Conservation (phyloP, 164 flowering plant species). For the Santalum album region DNA sequence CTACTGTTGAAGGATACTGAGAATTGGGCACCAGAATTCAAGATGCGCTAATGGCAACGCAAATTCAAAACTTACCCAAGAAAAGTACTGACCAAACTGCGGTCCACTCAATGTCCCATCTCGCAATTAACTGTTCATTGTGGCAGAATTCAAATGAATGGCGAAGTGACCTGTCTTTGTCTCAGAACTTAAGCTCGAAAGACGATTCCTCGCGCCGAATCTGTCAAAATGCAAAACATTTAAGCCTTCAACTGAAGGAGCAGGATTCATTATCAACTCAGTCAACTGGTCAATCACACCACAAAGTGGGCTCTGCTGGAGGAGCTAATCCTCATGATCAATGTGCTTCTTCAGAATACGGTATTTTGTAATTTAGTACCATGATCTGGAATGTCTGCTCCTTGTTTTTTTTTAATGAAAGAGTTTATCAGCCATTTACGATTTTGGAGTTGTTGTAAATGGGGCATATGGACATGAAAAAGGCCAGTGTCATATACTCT, state of each 20-base stretch:
- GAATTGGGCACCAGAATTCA: too few relatives aligned
- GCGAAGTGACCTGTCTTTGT: constrained; percentile 20
- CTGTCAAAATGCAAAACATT: constrained; percentile 23
- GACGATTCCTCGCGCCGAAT: constrained; percentile 30
- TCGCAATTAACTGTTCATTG: constrained; percentile 22
- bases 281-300: constrained; percentile 44
- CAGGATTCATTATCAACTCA: constrained; percentile 50
- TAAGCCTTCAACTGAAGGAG: constrained; percentile 35
- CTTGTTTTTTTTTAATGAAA: too few relatives aligned
- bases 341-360: constrained; percentile 46
- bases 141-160: constrained; percentile 35
- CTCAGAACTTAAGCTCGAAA: constrained; percentile 28
- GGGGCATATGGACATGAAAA: too few relatives aligned
- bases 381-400: too few relatives aligned
- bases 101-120: constrained; percentile 20
- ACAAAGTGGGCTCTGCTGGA: constrained; percentile 18
- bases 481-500: too few relatives aligned
- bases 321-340: constrained; percentile 33
- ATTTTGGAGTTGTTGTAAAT: too few relatives aligned
- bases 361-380: constrained; percentile 29
- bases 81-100: constrained; percentile 21
- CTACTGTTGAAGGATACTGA: too few relatives aligned
- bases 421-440: too few relatives aligned
- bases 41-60: constrained; percentile 9
- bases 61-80: constrained; percentile 20